Base-by-base conservation (phyloP, 1,284 basidiomycete genomes). In the Rhodotorula sp. region DNA sequence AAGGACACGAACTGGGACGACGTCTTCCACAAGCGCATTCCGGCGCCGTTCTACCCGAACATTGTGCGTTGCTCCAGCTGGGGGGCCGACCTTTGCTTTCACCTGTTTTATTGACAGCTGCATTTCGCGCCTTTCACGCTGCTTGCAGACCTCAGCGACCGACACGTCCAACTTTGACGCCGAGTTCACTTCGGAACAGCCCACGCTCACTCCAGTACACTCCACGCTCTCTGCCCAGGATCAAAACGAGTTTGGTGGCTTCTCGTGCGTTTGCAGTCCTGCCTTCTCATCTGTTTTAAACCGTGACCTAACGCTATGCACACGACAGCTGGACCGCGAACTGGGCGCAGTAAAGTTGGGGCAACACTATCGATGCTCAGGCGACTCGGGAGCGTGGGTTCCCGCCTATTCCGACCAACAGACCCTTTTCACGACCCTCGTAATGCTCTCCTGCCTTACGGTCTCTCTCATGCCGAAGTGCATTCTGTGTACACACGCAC, bases 1-100 rank as follows among this genome's bases (percentile, higher is more conserved):
- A 92, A 94, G 80, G 95, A 98, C 79, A 90, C 96, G 73, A 96
- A 85, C 83, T 99, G 92, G 83, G 94, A 98, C 78, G 95, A 97
- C 80, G 91, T 99, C 51, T 82, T 96, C 76, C 85, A 96, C 83
- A 99, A 99, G 82, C 91, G 94, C 65, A 94, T 98, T 76, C 93
- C 95, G 48, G 91, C 95, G 49, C 93, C 96, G 10, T 99, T 98
- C 84, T 94, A 93, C 86, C 96, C 96, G 14, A 93, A 90, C 5
- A 91, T 99, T 78, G 93, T 93, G 79, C 82, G 91, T 81, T 77
- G 18, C 60, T 26, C 18, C 22, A 33, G 37, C 37, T 42, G 37
- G 37, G 37, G 37, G 33, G 37, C 42, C 10, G 14, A 12, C 46
- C 24, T 29, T 29, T 17, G 30, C 29, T 87, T 87, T 60, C 89